Percentiles rank a stretch among this genome's conserved stretches.
Conservation (phyloP, 1,139 yeast species). For the Candida tropicalis region DNA sequence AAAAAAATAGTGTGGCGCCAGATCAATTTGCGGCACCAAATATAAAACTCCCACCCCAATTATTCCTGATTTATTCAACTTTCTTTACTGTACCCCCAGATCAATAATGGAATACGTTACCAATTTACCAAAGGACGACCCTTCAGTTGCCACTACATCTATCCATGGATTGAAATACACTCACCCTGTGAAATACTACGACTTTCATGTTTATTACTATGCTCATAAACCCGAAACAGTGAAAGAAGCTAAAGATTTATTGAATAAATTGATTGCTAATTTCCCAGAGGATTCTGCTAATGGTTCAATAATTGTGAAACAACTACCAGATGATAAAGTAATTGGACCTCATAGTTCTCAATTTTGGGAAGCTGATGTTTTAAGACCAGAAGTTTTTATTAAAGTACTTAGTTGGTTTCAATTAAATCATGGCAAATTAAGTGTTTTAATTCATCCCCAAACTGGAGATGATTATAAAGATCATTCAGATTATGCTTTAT, state of each 20-base stretch:
- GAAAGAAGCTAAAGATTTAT: conserved; percentile 25
- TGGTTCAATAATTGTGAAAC: conserved; percentile 36
- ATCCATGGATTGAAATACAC: conserved; percentile 23
- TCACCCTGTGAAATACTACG: conserved; percentile 35
- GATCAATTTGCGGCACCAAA: too few species aligned
- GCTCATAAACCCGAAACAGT: conserved; percentile 23
- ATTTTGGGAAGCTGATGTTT: conserved; percentile 40
- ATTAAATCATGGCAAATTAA: conserved; percentile 30
- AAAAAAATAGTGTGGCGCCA: too few species aligned
- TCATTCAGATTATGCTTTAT: conserved; percentile 32
- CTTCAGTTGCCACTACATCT: conserved; percentile 26
- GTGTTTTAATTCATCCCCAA: conserved; percentile 37
- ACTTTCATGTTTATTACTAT: conserved; percentile 37
- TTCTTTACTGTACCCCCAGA: too few species aligned
- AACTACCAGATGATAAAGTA: conserved; percentile 26
- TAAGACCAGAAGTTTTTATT: conserved; percentile 32
- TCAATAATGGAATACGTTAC: conserved; percentile 40
- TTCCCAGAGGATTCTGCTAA: conserved; percentile 27
- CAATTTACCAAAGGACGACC: conserved; percentile 21
- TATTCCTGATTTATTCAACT: too few species aligned
- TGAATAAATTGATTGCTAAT: conserved; percentile 26
- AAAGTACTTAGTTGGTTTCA: conserved; percentile 35
- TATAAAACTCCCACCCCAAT: not conserved
- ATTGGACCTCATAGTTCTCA: conserved; percentile 37
- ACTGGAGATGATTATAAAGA: conserved; percentile 33